These are phyloP conservation scores for Tolypocladium album DNA, from an alignment of 2,329 filamentous ascomycete species.

Conservation along the genomic window DNA sequence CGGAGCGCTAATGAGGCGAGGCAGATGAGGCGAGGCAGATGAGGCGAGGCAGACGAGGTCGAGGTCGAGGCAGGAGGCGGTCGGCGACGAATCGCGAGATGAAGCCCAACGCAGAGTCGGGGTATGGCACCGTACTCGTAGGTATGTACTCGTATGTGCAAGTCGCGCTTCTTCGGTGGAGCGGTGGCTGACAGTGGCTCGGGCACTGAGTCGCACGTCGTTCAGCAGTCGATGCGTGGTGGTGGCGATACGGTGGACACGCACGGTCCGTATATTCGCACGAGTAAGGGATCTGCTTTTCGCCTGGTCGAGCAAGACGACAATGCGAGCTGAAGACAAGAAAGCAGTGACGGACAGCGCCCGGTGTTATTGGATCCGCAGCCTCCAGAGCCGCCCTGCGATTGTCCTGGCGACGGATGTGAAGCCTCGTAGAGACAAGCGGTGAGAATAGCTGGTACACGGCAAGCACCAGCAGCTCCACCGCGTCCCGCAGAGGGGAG, in stretches of 20 bases:
- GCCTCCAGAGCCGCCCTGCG: neutral
- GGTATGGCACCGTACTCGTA: too few species aligned
- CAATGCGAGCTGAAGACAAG: neutral
- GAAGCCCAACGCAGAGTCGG: too few species aligned
- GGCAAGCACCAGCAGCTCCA: neutral
- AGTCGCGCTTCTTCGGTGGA: neutral
- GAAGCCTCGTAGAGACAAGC: neutral
- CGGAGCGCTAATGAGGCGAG: neutral
- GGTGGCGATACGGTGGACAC: neutral
- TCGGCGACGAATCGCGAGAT: neutral
- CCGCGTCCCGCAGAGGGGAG: neutral
- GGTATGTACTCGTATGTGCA: neutral
- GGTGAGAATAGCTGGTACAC: neutral
- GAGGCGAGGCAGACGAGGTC: neutral
- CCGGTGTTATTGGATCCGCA: neutral
- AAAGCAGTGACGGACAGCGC: neutral
- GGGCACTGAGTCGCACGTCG: neutral
- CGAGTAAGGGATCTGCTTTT: neutral
- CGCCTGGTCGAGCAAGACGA: neutral
- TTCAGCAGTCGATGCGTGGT: neutral
- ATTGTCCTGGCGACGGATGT: neutral
- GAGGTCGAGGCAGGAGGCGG: neutral
- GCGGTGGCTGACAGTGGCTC: neutral
- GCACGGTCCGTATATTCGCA: neutral
- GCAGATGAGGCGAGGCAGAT: neutral